Conservation (phyloP, 2,329 filamentous ascomycete species). For the Xylariaceae sp. region DNA sequence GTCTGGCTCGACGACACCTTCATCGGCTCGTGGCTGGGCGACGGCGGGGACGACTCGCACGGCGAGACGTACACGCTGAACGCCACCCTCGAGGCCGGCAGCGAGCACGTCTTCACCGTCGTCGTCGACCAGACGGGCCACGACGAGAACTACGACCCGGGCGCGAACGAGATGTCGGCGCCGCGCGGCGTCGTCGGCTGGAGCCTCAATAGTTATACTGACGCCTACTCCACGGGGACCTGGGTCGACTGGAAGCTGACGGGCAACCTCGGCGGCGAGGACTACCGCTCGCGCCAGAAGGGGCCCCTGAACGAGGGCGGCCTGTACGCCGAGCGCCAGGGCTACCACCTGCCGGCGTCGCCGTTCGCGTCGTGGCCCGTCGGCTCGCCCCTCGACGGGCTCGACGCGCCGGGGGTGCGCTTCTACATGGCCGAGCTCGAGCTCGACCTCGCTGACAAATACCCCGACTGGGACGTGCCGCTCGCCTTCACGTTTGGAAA, state of each 20-base stretch:
- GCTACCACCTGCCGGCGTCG: constrained; percentile 51
- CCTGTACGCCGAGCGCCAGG: constrained; percentile 54
- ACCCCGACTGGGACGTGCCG: constrained; percentile 50
- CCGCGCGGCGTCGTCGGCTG: constrained; percentile 58
- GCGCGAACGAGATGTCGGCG: constrained; percentile 54
- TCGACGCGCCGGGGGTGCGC: constrained; percentile 43
- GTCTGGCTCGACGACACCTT: constrained; percentile 63
- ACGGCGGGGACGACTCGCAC: constrained; percentile 13
- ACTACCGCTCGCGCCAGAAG: constrained; percentile 50
- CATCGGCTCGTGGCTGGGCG: constrained; percentile 37
- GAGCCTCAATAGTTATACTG: constrained; percentile 32
- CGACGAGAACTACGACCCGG: constrained; percentile 52
- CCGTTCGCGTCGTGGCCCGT: constrained; percentile 37
- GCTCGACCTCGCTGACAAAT: constrained; percentile 39
- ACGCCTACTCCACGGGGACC: constrained; percentile 9
- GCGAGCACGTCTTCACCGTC: constrained; percentile 57
- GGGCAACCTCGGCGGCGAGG: constrained; percentile 59
- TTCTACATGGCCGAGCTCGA: constrained; percentile 51
- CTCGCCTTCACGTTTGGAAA: constrained; percentile 52
- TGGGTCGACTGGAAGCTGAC: constrained; percentile 56
- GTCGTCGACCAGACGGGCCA: constrained; percentile 68
- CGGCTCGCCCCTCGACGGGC: constrained; percentile 26
- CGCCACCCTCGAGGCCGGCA: constrained; percentile 44
- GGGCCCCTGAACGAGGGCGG: constrained; percentile 63
- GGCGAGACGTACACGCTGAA: constrained; percentile 36